Percentiles rank a stretch among this genome's conserved stretches.
Evolutionary conservation across 768 basidiomycete genomes (phyloP).

Genomic region (Auricularia sp.): DNA sequence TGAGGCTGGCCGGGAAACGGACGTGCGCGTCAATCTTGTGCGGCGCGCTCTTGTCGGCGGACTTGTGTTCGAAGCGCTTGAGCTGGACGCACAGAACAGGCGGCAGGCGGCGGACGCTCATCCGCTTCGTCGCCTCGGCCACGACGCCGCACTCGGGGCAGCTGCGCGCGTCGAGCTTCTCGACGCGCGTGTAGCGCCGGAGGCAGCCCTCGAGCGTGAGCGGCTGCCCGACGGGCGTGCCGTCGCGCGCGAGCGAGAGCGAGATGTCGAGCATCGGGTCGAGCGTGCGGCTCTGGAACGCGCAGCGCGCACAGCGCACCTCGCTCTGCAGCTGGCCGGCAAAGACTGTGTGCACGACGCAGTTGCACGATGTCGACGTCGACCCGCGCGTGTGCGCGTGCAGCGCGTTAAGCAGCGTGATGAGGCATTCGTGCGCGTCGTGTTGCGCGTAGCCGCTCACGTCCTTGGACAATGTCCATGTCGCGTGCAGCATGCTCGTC

Average conservation of each 20-base stretch:
- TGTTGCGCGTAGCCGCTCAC: conserved; percentile 90
- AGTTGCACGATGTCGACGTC: conserved; percentile 74
- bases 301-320: conserved; percentile 80
- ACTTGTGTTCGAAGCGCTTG: conserved; percentile 94
- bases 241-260: conserved; percentile 58
- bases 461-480: conserved; percentile 73
- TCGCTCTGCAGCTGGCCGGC: conserved; percentile 81
- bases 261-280: conserved; percentile 91
- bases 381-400: conserved; percentile 68
- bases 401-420: conserved; percentile 76
- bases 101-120: conserved; percentile 78
- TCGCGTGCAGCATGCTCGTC: conserved; percentile 68
- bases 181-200: conserved; percentile 71
- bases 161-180: conserved; percentile 71
- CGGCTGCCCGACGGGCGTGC: conserved; percentile 34
- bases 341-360: conserved; percentile 86
- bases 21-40: conserved; percentile 74
- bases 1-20: conserved; percentile 70
- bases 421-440: conserved; percentile 86
- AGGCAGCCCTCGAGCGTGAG: conserved; percentile 70
- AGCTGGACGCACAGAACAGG: conserved; percentile 90
- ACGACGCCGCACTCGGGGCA: conserved; percentile 74
- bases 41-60: conserved; percentile 42
- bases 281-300: conserved; percentile 62
- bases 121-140: conserved; percentile 72